Evolutionary conservation across 2,329 filamentous ascomycete species (phyloP).

Genomic region (Trichoderma arundinaceum): DNA sequence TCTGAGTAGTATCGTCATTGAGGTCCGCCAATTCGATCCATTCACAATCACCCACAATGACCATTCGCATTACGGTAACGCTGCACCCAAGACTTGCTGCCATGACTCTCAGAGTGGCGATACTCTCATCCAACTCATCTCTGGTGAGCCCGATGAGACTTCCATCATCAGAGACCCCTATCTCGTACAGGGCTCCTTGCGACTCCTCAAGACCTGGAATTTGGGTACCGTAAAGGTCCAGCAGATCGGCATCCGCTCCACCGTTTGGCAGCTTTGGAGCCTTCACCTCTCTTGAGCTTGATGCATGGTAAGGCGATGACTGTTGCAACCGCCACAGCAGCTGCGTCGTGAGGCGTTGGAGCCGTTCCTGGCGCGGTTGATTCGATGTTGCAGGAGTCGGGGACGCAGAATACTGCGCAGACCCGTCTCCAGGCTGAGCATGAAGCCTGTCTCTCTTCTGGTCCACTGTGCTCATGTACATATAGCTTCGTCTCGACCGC

Average conservation of each 20-base stretch:
- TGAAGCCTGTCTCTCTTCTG: constrained; percentile 21
- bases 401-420: constrained; percentile 32
- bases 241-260: constrained; percentile 52
- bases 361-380: constrained; percentile 78
- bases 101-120: constrained; percentile 86
- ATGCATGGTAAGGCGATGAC: constrained; percentile 87
- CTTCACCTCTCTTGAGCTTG: constrained; percentile 74
- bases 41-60: constrained; percentile 85
- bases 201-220: constrained; percentile 89
- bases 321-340: constrained; percentile 94
- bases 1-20: constrained; percentile 38
- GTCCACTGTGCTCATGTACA: constrained; percentile 66
- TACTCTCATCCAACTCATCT: constrained; percentile 91
- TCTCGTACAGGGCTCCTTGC: constrained; percentile 91
- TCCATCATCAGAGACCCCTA: constrained; percentile 94
- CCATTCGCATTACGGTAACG: constrained; percentile 79
- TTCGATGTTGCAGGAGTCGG: constrained; percentile 55
- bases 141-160: constrained; percentile 85
- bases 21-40: constrained; percentile 59
- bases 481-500: constrained; percentile 76
- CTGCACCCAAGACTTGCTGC: constrained; percentile 88
- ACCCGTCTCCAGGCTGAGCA: constrained; percentile 17
- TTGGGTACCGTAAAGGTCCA: constrained; percentile 60
- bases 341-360: constrained; percentile 93
- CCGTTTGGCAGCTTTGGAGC: constrained; percentile 76